These are phyloP conservation scores for Auricularia sp. DNA, from an alignment of 768 basidiomycete genomes.

Conservation along the genomic window DNA sequence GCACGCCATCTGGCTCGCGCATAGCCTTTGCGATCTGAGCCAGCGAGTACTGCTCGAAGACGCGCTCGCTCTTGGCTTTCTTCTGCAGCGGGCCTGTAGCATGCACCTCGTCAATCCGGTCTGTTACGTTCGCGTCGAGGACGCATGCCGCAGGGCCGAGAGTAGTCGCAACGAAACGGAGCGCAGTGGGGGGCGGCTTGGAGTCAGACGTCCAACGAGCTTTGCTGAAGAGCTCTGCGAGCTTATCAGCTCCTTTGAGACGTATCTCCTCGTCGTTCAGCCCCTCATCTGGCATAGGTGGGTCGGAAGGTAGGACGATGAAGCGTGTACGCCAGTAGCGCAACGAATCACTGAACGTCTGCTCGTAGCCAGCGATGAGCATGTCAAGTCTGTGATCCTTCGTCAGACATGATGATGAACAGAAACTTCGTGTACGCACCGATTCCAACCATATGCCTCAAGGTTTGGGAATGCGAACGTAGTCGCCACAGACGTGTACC, in stretches of 20 bases:
- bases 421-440: conserved; percentile 32
- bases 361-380: conserved; percentile 75
- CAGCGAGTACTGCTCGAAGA: conserved; percentile 57
- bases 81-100: conserved; percentile 60
- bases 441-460: conserved; percentile 81
- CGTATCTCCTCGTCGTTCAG: conserved; percentile 82
- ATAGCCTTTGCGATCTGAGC: conserved; percentile 68
- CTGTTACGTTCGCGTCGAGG: conserved; percentile 67
- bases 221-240: conserved; percentile 80
- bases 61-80: conserved; percentile 71
- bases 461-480: conserved; percentile 69
- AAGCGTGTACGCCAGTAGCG: conserved; percentile 94
- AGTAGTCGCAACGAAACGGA: conserved; percentile 76
- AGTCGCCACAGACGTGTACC: conserved; percentile 71
- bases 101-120: conserved; percentile 73
- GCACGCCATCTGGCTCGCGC: conserved; percentile 65
- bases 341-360: conserved; percentile 68
- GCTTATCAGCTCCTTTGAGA: conserved; percentile 81
- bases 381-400: conserved; percentile 58
- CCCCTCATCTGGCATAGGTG: conserved; percentile 51
- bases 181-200: conserved; percentile 27
- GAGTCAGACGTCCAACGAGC: conserved; percentile 57
- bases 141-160: conserved; percentile 73
- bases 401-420: neutral
- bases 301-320: conserved; percentile 79